A percentile compares a stretch with the other conserved stretches of the same genome.
Evolutionary conservation across 805 yeast species (phyloP).

Genomic region (Tetrapisispora phaffii): DNA sequence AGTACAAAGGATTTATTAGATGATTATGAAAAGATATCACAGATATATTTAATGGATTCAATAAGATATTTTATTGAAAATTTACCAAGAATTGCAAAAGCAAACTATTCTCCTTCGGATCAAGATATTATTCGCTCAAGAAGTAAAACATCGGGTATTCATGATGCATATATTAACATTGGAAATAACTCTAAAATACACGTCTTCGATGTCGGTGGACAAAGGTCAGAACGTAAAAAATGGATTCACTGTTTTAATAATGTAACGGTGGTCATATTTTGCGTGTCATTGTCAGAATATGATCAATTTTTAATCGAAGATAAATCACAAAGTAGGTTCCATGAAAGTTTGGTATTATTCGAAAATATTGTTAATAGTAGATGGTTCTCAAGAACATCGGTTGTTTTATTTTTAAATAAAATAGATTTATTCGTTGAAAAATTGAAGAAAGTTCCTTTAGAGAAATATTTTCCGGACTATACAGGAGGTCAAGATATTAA

Average conservation of each 20-base stretch:
- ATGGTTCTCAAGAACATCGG: conserved; percentile 84
- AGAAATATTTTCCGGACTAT: conserved; percentile 79
- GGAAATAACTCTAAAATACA: conserved; percentile 51
- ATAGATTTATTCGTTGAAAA: conserved; percentile 86
- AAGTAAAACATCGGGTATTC: conserved; percentile 87
- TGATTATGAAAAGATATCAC: conserved; percentile 42
- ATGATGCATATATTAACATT: conserved; percentile 70
- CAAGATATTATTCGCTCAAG: conserved; percentile 79
- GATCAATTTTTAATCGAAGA: conserved; percentile 81
- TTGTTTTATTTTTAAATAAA: conserved; percentile 79
- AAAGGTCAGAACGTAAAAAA: conserved; percentile 87
- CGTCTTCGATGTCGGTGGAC: conserved; percentile 88
- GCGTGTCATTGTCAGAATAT: conserved; percentile 85
- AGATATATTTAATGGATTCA: conserved; percentile 78
- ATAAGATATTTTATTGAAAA: conserved; percentile 68
- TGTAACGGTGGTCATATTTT: conserved; percentile 79
- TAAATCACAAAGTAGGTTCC: conserved; percentile 61
- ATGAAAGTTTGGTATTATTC: conserved; percentile 72
- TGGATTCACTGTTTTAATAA: conserved; percentile 97
- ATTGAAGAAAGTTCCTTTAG: conserved; percentile 69
- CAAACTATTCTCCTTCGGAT: conserved; percentile 57
- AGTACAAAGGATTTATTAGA: conserved; percentile 49
- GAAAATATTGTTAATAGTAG: conserved; percentile 86
- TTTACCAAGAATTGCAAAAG: conserved; percentile 41
- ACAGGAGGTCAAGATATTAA: conserved; percentile 83